phyloP scores from a whole-genome alignment of 805 yeast genomes.

The Nakazawaea peltata region DNA sequence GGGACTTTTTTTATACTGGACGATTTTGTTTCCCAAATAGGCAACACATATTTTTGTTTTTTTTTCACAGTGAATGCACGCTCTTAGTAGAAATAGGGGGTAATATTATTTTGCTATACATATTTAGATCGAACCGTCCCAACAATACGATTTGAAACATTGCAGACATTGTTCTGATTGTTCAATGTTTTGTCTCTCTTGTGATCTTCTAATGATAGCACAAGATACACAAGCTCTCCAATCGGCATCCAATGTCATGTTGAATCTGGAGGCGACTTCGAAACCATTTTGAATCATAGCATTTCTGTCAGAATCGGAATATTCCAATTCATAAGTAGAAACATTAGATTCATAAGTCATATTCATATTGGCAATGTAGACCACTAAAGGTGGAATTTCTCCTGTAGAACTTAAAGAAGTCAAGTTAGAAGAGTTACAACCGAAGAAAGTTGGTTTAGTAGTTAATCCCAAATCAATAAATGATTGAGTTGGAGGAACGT shows the following conservation, averaged over 20 bases:
- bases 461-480: constrained; percentile 16
- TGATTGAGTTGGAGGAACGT: constrained; percentile 23
- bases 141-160: constrained; percentile 32
- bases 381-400: constrained; percentile 43
- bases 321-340: constrained; percentile 50
- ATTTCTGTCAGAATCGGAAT: constrained; percentile 32
- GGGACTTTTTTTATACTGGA: background rate
- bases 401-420: constrained; percentile 1
- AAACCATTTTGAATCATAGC: constrained; percentile 45
- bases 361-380: constrained; percentile 40
- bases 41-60: background rate
- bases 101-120: background rate
- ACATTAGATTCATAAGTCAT: constrained; percentile 39
- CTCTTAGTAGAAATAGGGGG: background rate
- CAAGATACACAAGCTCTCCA: constrained; percentile 48
- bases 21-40: too few species aligned
- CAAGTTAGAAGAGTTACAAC: constrained; percentile 26
- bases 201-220: constrained; percentile 42
- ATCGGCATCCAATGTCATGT: constrained; percentile 26
- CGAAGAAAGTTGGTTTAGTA: constrained; percentile 30
- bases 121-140: constrained; percentile 1
- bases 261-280: constrained; percentile 36
- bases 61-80: background rate
- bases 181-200: constrained; percentile 27
- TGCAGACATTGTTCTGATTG: constrained; percentile 16